Percentiles rank a stretch among this genome's conserved stretches.
phyloP scores from a whole-genome alignment of 495 filamentous ascomycete species.

The Lentithecium fluviatile region DNA sequence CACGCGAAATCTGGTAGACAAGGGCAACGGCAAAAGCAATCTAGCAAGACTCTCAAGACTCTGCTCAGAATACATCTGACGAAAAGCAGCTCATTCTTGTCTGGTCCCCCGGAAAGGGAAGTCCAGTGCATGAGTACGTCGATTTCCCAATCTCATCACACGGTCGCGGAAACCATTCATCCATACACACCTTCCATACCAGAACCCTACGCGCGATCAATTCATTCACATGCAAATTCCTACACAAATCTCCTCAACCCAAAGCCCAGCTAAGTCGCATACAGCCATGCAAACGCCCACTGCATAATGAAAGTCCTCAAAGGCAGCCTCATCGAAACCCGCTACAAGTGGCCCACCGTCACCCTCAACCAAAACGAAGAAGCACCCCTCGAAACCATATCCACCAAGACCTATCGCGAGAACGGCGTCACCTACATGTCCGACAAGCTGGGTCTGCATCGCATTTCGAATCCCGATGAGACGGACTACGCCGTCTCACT shows the following conservation, averaged over 20 bases:
- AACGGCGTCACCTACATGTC: conserved; percentile 82
- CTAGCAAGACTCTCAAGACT: conserved; percentile 54
- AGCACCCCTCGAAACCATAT: conserved; percentile 53
- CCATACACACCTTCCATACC: too few species aligned
- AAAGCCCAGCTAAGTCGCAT: background rate
- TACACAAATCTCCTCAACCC: too few species aligned
- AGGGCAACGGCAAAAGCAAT: conserved; percentile 89
- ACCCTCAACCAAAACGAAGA: conserved; percentile 49
- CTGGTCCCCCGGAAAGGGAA: conserved; percentile 87
- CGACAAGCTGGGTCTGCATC: conserved; percentile 79
- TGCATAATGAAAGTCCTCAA: conserved; percentile 62
- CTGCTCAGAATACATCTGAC: background rate
- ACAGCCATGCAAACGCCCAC: conserved; percentile 44
- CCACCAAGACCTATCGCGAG: conserved; percentile 54
- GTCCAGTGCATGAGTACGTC: conserved; percentile 70
- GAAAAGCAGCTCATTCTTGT: conserved; percentile 72
- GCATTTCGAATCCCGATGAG: conserved; percentile 70
- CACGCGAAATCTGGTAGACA: conserved; percentile 85
- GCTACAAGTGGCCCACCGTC: conserved; percentile 69
- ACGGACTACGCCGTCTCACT: conserved; percentile 77
- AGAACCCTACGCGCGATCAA: too few species aligned
- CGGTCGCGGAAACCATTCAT: too few species aligned
- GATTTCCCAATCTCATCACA: too few species aligned
- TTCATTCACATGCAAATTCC: too few species aligned
- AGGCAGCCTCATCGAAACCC: conserved; percentile 73